Evolutionary conservation across 2,329 filamentous ascomycete species (phyloP), one percentile per base, ranked within the genome.

Genomic region (Byssoonygena ceratinophila): DNA sequence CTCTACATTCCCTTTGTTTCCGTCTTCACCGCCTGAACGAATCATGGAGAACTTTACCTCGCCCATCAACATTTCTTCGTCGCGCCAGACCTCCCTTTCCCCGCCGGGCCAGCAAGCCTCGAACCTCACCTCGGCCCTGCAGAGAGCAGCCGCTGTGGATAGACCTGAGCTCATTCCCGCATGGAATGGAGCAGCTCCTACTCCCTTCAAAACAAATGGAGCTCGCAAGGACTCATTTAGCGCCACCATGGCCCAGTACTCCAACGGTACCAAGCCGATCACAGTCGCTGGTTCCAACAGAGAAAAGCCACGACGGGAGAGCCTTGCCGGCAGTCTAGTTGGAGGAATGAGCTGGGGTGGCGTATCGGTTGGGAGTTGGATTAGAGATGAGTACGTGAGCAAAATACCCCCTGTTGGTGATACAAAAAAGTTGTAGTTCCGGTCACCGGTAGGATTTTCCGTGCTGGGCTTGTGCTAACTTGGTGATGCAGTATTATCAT

Each of bases 271-370:
- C 23, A 76, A 76, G 58, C 78, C 80, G 37, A 83, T 84, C 57
- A 78, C 78, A n/a, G 74, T 81, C 64, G 71, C 72, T 56, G 71
- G 66, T 40, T 70, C 66, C 22, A 70, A 69, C 57, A 66, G 66
- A 58, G 76, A 78, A 56, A 73, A 74, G 53, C 71, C 71, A 48
- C 71, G 79, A 57, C 69, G 80, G 59, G 77, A 83, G 66, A 80
- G 78, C 66, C 71, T 77, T 57, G 77, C 78, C 36, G 77, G 80
- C 59, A 82, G 80, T 64, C 69, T 83, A 55, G 73, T 79, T 48
- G 85, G 83, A 58, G 90, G 91, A 62, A 89, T 95, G 83, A 96
- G 90, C 71, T 98, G 91, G 90, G 91, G 91, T 65, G 91, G 90
- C 59, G 82, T 95, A 55, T 97, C 91, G 7, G 87, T 97, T 59